phyloP scores from a whole-genome alignment of 495 filamentous ascomycete species.

The Cercophora scortea region DNA sequence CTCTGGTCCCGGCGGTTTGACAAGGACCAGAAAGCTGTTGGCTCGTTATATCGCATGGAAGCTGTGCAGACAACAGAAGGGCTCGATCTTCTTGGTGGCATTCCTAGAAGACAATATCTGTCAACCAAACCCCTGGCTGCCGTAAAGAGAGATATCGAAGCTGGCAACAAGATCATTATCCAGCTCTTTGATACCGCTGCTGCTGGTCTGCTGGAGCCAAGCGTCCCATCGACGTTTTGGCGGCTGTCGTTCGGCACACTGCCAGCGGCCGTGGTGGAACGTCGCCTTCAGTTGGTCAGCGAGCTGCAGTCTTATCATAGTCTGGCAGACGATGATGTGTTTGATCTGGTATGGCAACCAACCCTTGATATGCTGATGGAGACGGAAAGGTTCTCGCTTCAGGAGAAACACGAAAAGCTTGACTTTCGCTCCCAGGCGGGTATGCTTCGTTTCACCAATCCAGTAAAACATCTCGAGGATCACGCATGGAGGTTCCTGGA shows the following conservation, averaged over 20 bases:
- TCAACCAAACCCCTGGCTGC: background rate
- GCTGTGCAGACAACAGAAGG: constrained; percentile 7
- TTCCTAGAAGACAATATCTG: background rate
- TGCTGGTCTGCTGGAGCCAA: background rate
- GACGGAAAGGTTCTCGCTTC: constrained; percentile 10
- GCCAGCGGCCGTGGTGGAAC: constrained; percentile 3
- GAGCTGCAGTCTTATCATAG: background rate
- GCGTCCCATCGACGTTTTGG: background rate
- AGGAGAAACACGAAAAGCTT: background rate
- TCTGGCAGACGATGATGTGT: constrained; percentile 9
- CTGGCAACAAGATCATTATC: constrained; percentile 11
- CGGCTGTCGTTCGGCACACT: background rate
- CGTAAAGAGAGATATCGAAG: constrained; percentile 1
- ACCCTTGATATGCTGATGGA: constrained; percentile 13
- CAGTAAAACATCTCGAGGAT: background rate
- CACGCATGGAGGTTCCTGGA: constrained; percentile 14
- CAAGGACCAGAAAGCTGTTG: constrained; percentile 3
- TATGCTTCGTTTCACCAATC: background rate
- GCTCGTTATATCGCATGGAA: background rate
- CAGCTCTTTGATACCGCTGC: constrained; percentile 7
- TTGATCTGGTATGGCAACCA: constrained; percentile 13
- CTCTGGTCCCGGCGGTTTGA: constrained; percentile 16
- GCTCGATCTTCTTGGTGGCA: constrained; percentile 10
- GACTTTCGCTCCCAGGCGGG: background rate
- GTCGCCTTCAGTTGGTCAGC: constrained; percentile 4